Conservation (phyloP, 2,329 filamentous ascomycete genomes). For the Curvularia eragrostidis region DNA sequence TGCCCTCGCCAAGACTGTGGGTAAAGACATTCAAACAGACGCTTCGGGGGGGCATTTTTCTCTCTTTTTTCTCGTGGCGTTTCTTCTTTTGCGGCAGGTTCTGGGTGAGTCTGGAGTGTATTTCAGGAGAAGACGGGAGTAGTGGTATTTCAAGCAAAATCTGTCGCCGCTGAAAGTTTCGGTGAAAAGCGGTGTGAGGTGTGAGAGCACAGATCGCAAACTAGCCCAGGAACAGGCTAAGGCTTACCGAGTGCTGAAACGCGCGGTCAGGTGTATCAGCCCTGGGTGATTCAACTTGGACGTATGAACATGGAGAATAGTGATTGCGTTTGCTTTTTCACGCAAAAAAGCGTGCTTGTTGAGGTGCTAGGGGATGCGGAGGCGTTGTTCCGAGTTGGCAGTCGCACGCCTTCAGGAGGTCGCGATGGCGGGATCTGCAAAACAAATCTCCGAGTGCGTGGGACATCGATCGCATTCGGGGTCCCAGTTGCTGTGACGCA, state of each 20-base stretch:
- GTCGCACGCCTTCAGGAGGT: constrained; percentile 4
- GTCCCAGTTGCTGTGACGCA: constrained; percentile 18
- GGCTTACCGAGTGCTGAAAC: constrained; percentile 37
- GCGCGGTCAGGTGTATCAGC: constrained; percentile 45
- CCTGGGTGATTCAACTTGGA: constrained; percentile 13
- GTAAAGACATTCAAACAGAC: constrained; percentile 49
- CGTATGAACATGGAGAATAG: constrained; percentile 7
- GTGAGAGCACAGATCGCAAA: constrained; percentile 43
- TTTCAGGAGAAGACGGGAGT: constrained; percentile 19
- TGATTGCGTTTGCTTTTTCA: background rate
- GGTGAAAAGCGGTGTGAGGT: constrained; percentile 50
- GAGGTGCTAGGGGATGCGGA: constrained; percentile 3
- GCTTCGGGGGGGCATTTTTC: constrained; percentile 46
- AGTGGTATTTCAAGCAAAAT: constrained; percentile 36
- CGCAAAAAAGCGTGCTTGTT: constrained; percentile 10
- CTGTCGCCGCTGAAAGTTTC: constrained; percentile 34
- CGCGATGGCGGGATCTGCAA: constrained; percentile 8
- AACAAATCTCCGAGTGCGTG: constrained; percentile 17
- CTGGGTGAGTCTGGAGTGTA: constrained; percentile 15
- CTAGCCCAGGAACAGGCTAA: constrained; percentile 39
- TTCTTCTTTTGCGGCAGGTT: constrained; percentile 21
- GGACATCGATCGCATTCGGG: constrained; percentile 14
- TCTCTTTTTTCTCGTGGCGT: constrained; percentile 17
- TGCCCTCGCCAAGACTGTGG: constrained; percentile 38
- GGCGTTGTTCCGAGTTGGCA: constrained; percentile 1